Conservation (phyloP, 2,329 filamentous ascomycete species). For the Monilinia fructicola region DNA sequence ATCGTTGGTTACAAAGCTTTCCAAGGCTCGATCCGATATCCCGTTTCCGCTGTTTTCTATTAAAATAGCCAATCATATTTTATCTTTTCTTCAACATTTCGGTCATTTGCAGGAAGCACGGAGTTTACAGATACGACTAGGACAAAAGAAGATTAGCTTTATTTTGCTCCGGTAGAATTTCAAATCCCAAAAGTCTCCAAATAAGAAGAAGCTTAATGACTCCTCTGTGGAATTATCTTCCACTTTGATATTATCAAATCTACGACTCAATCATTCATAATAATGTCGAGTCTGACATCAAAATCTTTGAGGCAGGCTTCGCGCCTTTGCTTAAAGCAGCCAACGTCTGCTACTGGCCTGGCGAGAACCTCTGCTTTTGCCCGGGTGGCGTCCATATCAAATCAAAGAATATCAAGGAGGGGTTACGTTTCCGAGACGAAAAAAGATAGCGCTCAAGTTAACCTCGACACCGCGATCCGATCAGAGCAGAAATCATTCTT, state of each 20-base stretch:
- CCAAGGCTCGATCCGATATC: not conserved
- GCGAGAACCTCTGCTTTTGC: slow-evolving; percentile 32
- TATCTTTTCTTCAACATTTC: not conserved
- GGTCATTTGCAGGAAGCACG: slow-evolving; percentile 8
- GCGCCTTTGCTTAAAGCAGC: slow-evolving; percentile 38
- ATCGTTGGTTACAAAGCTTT: not conserved
- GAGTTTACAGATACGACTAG: slow-evolving; percentile 1
- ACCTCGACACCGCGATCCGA: slow-evolving; percentile 78
- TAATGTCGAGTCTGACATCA: slow-evolving; percentile 26
- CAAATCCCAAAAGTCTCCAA: slow-evolving; percentile 17
- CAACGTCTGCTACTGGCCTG: slow-evolving; percentile 33
- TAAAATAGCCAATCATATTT: not conserved
- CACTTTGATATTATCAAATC: slow-evolving; percentile 19
- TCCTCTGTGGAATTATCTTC: slow-evolving; percentile 12
- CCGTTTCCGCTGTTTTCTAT: slow-evolving; percentile 1
- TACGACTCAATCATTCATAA: not conserved
- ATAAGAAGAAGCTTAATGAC: slow-evolving; percentile 14
- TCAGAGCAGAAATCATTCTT: slow-evolving; percentile 83
- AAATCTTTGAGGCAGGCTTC: slow-evolving; percentile 40
- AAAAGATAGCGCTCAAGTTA: slow-evolving; percentile 76
- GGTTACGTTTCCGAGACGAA: slow-evolving; percentile 84
- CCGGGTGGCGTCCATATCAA: slow-evolving; percentile 31
- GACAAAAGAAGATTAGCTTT: slow-evolving; percentile 19
- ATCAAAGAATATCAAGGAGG: slow-evolving; percentile 46
- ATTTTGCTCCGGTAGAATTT: slow-evolving; percentile 16